Evolutionary conservation across 2,329 filamentous ascomycete species (phyloP).

Genomic region (Neonectria hederae): DNA sequence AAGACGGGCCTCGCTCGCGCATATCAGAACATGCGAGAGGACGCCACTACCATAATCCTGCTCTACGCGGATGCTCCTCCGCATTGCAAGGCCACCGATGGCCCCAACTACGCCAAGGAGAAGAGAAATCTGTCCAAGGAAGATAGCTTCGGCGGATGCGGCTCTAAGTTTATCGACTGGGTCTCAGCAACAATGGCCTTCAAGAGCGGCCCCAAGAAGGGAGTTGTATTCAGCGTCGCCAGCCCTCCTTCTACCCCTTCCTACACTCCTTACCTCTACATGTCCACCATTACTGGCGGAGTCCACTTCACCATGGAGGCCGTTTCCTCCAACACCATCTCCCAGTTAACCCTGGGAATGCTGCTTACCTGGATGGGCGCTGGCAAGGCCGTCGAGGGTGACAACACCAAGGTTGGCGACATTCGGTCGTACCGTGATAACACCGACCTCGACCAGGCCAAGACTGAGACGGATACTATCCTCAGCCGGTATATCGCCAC

Average conservation of each 20-base stretch:
- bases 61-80: slow-evolving; percentile 60
- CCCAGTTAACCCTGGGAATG: slow-evolving; percentile 50
- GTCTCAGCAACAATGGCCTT: slow-evolving; percentile 49
- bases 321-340: slow-evolving; percentile 45
- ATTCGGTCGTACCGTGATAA: slow-evolving; percentile 23
- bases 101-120: slow-evolving; percentile 45
- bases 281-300: slow-evolving; percentile 54
- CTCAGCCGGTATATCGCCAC: slow-evolving; percentile 13
- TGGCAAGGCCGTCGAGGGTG: slow-evolving; percentile 21
- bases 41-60: slow-evolving; percentile 59
- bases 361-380: slow-evolving; percentile 39
- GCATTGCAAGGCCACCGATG: slow-evolving; percentile 48
- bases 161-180: slow-evolving; percentile 56
- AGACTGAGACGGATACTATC: slow-evolving; percentile 1
- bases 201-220: slow-evolving; percentile 46
- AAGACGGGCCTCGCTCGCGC: slow-evolving; percentile 60
- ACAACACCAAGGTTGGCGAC: slow-evolving; percentile 19
- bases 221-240: slow-evolving; percentile 56
- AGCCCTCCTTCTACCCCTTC: slow-evolving; percentile 31
- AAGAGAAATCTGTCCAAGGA: slow-evolving; percentile 28
- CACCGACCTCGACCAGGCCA: slow-evolving; percentile 24
- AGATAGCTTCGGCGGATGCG: slow-evolving; percentile 45
- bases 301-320: slow-evolving; percentile 48
- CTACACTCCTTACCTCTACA: slow-evolving; percentile 51
- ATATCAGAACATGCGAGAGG: slow-evolving; percentile 56